Evolutionary conservation across 768 basidiomycete genomes (phyloP).

Genomic region (Collybia sp.): DNA sequence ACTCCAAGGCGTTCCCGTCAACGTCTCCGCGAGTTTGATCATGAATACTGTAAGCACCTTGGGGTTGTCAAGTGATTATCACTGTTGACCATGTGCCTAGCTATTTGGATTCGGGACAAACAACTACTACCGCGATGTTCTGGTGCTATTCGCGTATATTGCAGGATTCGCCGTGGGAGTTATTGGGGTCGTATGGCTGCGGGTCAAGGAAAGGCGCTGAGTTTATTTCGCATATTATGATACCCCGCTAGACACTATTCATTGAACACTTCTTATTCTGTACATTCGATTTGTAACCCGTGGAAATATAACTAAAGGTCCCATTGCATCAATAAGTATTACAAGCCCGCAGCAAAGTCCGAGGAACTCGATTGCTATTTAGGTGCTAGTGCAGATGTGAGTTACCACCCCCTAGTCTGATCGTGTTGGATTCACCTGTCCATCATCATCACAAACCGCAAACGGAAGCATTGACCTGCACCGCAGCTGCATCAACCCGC

Average conservation of each 20-base stretch:
- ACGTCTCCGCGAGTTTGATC: slow-evolving; percentile 77
- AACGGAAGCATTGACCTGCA: slow-evolving; percentile 35
- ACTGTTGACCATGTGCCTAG: slow-evolving; percentile 23
- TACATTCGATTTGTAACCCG: too few relatives aligned
- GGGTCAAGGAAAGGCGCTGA: slow-evolving; percentile 72
- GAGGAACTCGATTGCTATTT: too few relatives aligned
- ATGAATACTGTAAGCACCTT: slow-evolving; percentile 66
- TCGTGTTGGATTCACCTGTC: too few relatives aligned
- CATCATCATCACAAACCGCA: slow-evolving; percentile 40
- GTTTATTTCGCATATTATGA: too few relatives aligned
- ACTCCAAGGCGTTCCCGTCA: slow-evolving; percentile 76
- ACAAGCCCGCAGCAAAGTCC: too few relatives aligned
- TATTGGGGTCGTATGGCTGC: slow-evolving; percentile 74
- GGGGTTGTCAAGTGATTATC: neutral
- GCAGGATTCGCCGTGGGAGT: slow-evolving; percentile 71
- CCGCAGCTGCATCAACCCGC: slow-evolving; percentile 37
- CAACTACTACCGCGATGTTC: slow-evolving; percentile 87
- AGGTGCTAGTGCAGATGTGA: too few relatives aligned
- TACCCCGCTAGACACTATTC: too few relatives aligned
- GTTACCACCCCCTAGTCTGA: too few relatives aligned
- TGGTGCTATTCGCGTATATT: slow-evolving; percentile 84
- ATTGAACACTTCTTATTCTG: too few relatives aligned
- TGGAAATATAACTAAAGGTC: too few relatives aligned
- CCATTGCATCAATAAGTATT: too few relatives aligned
- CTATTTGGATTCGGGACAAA: slow-evolving; percentile 82